Evolutionary conservation across 1,284 basidiomycete genomes (phyloP), one percentile per base, ranked within the genome.

Genomic region (Papiliotrema fonsecae): DNA sequence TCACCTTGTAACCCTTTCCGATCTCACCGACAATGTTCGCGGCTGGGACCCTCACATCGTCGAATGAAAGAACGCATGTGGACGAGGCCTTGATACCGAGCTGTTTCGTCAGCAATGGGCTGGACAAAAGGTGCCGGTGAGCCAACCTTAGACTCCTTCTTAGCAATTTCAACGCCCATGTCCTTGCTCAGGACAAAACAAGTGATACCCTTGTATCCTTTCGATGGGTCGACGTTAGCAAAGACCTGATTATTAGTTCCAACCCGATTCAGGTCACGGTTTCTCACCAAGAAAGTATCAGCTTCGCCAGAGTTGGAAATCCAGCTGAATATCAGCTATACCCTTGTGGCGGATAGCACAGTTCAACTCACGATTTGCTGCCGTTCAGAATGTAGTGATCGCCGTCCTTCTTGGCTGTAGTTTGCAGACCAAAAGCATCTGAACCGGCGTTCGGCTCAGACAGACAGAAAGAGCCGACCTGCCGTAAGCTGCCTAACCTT

Each of bases 151-250:
- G 94, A 84, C 75, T 99, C 94, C 78, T 97, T 97, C 80, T 99
- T 99, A 40, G 92, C 92, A 56, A 98, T 92, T 73, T 97, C 79
- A 57, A 99, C 81, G 16, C 96, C 96, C 88, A 94, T 93, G 56
- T 93, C 88, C 74, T 91, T 96, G 47, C 90, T 92, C 24, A 92
- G 88, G 49, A 93, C 79, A 75, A 99, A 99, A 69, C 93, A 97
- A 19, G 92, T 94, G 73, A 99, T 99, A 31, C 94, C 94, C 76
- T 97, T 98, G 82, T 98, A 98, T 1, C 96, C 94, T 72, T 93
- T 92, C 60, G 82, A 86, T 0, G 90, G 86, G 74, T 97, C 92
- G 37, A 89, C 87, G 62, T 91, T 97, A 50, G 96, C 96, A 60
- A 98, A 98, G 43, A 98, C 87, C 62, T 64, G 22, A 9, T 1